phyloP scores from a whole-genome alignment of 75 land plant species.

The Azolla pinnata region DNA sequence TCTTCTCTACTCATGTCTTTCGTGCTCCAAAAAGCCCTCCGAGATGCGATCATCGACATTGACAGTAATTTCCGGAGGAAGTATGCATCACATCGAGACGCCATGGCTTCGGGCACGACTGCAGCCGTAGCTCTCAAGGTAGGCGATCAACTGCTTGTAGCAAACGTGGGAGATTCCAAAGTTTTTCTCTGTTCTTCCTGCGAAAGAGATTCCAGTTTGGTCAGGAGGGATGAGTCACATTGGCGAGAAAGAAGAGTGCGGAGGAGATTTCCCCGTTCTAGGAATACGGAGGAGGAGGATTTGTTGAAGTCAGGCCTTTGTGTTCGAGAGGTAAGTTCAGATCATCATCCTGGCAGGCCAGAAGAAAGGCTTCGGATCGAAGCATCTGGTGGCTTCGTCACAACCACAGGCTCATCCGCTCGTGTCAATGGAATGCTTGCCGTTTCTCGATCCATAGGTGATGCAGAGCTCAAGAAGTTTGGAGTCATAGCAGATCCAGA shows the following conservation, averaged over 20 bases:
- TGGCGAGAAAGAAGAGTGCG: neutral
- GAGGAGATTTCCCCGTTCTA: neutral
- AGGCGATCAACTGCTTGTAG: slow-evolving; percentile 62
- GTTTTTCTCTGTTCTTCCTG: slow-evolving; percentile 60
- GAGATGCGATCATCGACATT: neutral
- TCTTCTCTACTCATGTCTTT: too few relatives aligned
- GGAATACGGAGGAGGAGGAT: neutral
- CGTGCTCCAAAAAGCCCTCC: too few relatives aligned
- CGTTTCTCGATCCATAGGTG: slow-evolving; percentile 32
- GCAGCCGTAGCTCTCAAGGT: slow-evolving; percentile 64
- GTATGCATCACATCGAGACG: slow-evolving; percentile 8
- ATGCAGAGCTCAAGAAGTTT: slow-evolving; percentile 20
- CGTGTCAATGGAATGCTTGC: slow-evolving; percentile 30
- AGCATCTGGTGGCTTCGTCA: slow-evolving; percentile 20
- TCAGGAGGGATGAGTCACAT: neutral
- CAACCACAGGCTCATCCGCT: slow-evolving; percentile 13
- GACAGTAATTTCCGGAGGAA: neutral
- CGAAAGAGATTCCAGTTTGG: neutral
- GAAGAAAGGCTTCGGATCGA: slow-evolving; percentile 24
- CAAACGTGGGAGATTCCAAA: slow-evolving; percentile 81
- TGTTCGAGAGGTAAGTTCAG: slow-evolving; percentile 12
- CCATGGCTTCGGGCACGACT: slow-evolving; percentile 63
- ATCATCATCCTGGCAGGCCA: slow-evolving; percentile 20
- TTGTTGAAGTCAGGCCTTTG: neutral
- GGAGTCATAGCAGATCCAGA: slow-evolving; percentile 29